Percentiles rank a stretch among this genome's conserved stretches.
These are phyloP conservation scores for Cynanchum wilfordii DNA, from an alignment of 257 asterid genomes.

Conservation along the genomic window DNA sequence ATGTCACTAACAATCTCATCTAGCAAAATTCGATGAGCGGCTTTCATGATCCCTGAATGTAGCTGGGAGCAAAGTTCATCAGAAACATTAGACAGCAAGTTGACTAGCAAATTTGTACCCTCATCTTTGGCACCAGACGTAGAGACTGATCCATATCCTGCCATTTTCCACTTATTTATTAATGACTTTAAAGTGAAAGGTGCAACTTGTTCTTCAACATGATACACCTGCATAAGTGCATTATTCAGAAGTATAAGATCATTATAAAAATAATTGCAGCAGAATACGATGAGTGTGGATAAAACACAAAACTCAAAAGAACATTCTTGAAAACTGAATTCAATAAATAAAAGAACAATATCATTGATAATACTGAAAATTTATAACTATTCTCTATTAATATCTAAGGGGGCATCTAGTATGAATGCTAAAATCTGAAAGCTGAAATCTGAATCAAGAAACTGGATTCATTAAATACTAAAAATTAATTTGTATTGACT, in stretches of 20 bases:
- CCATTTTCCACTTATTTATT: slow-evolving; percentile 46
- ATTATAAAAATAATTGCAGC: background rate
- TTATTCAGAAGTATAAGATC: slow-evolving; percentile 13
- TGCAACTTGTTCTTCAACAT: slow-evolving; percentile 38
- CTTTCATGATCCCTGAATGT: slow-evolving; percentile 69
- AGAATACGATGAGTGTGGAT: too few relatives aligned
- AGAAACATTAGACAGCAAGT: slow-evolving; percentile 56
- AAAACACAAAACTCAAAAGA: too few relatives aligned
- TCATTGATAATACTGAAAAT: too few relatives aligned
- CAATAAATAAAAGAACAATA: too few relatives aligned
- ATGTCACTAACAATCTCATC: slow-evolving; percentile 76
- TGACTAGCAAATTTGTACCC: slow-evolving; percentile 28
- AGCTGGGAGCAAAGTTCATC: slow-evolving; percentile 77
- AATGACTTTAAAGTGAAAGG: slow-evolving; percentile 62
- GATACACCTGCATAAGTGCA: slow-evolving; percentile 62
- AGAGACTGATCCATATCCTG: slow-evolving; percentile 32
- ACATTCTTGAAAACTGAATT: too few relatives aligned
- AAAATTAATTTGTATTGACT: too few relatives aligned
- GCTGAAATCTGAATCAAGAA: too few relatives aligned
- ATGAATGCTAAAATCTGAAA: too few relatives aligned
- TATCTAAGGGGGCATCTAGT: too few relatives aligned
- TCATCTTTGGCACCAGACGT: slow-evolving; percentile 31
- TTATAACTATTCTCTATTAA: too few relatives aligned
- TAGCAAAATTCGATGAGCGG: slow-evolving; percentile 75
- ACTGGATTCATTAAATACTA: too few relatives aligned